Conservation (phyloP, 2,329 filamentous ascomycete genomes). For the Aspergillus sp. region DNA sequence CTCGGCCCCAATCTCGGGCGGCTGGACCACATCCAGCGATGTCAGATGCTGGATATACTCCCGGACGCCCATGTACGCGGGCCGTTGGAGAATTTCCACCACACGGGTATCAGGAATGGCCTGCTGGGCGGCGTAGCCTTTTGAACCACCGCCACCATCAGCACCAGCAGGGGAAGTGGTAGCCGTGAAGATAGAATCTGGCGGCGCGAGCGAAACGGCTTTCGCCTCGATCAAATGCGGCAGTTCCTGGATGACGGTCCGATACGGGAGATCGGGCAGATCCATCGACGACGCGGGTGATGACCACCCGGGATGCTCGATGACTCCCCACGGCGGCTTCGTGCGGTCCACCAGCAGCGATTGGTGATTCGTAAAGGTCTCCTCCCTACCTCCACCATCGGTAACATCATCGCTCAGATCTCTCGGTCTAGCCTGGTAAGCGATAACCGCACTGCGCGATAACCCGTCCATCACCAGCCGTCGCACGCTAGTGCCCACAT, state of each 20-base stretch:
- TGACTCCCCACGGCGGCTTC: constrained; percentile 65
- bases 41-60: constrained; percentile 69
- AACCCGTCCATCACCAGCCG: constrained; percentile 66
- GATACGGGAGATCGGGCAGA: constrained; percentile 73
- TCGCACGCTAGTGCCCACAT: constrained; percentile 66
- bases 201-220: constrained; percentile 74
- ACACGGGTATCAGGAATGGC: constrained; percentile 56
- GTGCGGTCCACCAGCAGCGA: constrained; percentile 26
- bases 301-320: constrained; percentile 83
- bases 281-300: constrained; percentile 62
- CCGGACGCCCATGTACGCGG: constrained; percentile 63
- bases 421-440: constrained; percentile 67
- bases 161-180: constrained; percentile 25
- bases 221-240: constrained; percentile 88
- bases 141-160: constrained; percentile 16
- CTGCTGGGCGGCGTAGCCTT: constrained; percentile 10
- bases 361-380: too few relatives aligned
- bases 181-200: constrained; percentile 37
- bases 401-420: constrained; percentile 31
- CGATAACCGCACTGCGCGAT: constrained; percentile 68
- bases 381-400: too few relatives aligned
- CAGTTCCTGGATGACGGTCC: constrained; percentile 70
- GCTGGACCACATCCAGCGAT: constrained; percentile 54
- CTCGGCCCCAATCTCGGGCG: constrained; percentile 40
- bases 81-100: constrained; percentile 63